Percentiles rank a stretch among this genome's conserved stretches.
Conservation (phyloP, 306 rosid genomes). For the Casuarina cunninghamiana region DNA sequence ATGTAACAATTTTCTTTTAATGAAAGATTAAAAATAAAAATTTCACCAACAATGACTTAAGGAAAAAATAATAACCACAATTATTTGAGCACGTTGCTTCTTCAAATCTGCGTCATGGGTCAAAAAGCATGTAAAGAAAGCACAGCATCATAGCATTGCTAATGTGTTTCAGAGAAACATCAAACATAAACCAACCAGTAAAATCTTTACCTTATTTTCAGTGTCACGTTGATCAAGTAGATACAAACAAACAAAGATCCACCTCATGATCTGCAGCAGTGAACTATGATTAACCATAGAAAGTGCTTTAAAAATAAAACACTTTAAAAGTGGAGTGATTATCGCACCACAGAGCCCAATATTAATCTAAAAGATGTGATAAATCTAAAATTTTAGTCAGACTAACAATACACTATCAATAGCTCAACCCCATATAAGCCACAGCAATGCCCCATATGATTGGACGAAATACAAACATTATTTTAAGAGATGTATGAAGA, state of each 20-base stretch:
- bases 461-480: neutral
- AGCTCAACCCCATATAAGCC: neutral
- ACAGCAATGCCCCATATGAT: neutral
- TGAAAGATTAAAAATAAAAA: neutral
- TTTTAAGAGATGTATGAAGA: neutral
- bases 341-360: neutral
- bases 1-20: neutral
- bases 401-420: neutral
- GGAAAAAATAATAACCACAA: neutral
- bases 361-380: neutral
- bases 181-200: neutral
- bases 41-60: neutral
- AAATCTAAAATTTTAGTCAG: neutral
- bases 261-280: conserved; percentile 85
- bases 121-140: neutral
- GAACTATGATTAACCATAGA: conserved; percentile 19
- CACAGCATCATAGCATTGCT: neutral
- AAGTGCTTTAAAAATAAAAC: neutral
- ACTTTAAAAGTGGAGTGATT: neutral
- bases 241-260: conserved; percentile 87
- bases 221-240: conserved; percentile 99
- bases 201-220: conserved; percentile 73
- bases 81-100: neutral
- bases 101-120: neutral
- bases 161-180: neutral